Evolutionary conservation across 1,284 basidiomycete species (phyloP).

Genomic region (Xerocomus amazonicus): DNA sequence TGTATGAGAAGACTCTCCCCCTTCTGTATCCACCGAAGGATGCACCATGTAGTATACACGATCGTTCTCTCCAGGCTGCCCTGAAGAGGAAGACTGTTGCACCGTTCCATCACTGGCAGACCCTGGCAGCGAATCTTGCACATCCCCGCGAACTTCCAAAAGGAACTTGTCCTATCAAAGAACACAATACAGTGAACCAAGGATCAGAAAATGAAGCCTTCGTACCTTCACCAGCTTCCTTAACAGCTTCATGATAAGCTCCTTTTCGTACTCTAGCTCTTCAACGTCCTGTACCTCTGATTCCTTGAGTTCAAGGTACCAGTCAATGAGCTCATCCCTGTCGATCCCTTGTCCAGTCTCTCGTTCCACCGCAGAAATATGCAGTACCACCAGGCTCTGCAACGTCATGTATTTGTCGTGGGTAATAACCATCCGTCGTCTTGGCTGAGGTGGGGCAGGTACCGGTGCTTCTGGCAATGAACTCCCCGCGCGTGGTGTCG

Average conservation of each 20-base stretch:
- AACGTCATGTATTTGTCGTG: conserved; percentile 94
- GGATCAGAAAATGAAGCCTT: not conserved
- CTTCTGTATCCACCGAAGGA: conserved; percentile 73
- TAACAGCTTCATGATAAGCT: conserved; percentile 87
- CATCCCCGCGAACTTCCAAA: conserved; percentile 78
- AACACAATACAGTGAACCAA: conserved; percentile 1
- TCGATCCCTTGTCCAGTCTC: conserved; percentile 78
- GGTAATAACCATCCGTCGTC: conserved; percentile 86
- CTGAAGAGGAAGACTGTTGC: conserved; percentile 42
- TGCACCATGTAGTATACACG: conserved; percentile 79
- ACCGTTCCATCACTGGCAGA: conserved; percentile 55
- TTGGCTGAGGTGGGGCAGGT: conserved; percentile 41
- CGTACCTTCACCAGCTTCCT: conserved; percentile 86
- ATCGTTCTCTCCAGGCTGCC: conserved; percentile 52
- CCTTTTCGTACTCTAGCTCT: conserved; percentile 89
- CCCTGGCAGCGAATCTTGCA: conserved; percentile 68
- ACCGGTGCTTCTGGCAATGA: conserved; percentile 11
- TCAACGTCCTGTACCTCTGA: conserved; percentile 80
- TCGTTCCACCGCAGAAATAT: conserved; percentile 77
- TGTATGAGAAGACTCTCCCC: conserved; percentile 35
- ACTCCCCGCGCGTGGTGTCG: conserved; percentile 41
- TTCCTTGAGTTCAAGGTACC: conserved; percentile 94
- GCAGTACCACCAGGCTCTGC: conserved; percentile 84
- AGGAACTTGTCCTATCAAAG: conserved; percentile 75
- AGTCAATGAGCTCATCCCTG: conserved; percentile 88